A percentile compares a stretch with the other conserved stretches of the same genome.
Conservation (phyloP, 2,329 filamentous ascomycete species). For the Fusarium chlamydosporum region DNA sequence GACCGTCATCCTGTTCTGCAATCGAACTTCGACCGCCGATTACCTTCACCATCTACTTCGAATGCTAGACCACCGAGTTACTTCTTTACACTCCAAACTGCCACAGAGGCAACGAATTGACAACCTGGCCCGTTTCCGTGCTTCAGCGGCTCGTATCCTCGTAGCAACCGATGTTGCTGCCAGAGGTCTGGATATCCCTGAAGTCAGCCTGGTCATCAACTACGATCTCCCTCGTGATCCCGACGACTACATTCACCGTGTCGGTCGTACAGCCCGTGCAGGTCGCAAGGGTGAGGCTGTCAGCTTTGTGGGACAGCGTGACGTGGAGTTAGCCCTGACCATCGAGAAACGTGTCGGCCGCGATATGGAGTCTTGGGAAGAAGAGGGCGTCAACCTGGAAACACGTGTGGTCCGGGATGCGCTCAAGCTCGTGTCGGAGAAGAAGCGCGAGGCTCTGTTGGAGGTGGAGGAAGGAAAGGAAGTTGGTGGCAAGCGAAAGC, state of each 20-base stretch:
- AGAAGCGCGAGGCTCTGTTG: constrained; percentile 90
- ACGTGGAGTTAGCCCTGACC: constrained; percentile 89
- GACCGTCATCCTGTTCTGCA: constrained; percentile 93
- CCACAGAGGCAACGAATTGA: constrained; percentile 86
- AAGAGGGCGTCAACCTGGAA: constrained; percentile 96
- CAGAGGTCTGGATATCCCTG: constrained; percentile 94
- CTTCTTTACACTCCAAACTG: constrained; percentile 88
- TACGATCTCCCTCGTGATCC: constrained; percentile 97
- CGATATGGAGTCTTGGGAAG: constrained; percentile 85
- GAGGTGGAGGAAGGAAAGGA: constrained; percentile 94
- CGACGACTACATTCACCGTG: constrained; percentile 97
- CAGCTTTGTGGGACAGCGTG: constrained; percentile 91
- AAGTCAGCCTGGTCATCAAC: constrained; percentile 91
- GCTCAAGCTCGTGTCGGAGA: constrained; percentile 92
- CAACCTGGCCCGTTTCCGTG: constrained; percentile 92
- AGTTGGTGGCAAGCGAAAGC: constrained; percentile 86
- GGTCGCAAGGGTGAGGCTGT: constrained; percentile 86
- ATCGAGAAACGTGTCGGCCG: constrained; percentile 88
- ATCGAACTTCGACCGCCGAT: constrained; percentile 89
- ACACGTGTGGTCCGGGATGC: constrained; percentile 86
- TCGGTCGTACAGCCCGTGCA: constrained; percentile 94
- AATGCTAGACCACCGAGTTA: constrained; percentile 88
- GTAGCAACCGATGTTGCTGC: constrained; percentile 96
- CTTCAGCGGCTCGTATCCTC: constrained; percentile 87
- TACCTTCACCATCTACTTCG: constrained; percentile 90